These are phyloP conservation scores for Hirsutella minnesotensis DNA, from an alignment of 2,329 filamentous ascomycete species.

Conservation along the genomic window DNA sequence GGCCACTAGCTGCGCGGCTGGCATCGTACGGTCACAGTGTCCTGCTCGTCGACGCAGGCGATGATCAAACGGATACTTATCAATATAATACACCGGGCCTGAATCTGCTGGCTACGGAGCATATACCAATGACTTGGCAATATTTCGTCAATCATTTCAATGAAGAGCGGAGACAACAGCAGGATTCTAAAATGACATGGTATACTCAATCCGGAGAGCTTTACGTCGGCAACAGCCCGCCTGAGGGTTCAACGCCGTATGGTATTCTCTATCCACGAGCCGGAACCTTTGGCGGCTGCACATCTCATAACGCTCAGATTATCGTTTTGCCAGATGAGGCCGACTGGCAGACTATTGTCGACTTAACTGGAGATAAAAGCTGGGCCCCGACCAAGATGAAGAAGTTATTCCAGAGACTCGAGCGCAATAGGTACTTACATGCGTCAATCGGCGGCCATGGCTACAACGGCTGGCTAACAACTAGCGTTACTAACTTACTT, in stretches of 20 bases:
- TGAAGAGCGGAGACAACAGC: background rate
- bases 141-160: background rate
- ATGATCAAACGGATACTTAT: slow-evolving; percentile 33
- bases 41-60: slow-evolving; percentile 49
- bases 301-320: slow-evolving; percentile 42
- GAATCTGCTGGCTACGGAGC: background rate
- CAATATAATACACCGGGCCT: slow-evolving; percentile 30
- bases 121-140: background rate
- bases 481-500: background rate
- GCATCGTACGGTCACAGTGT: slow-evolving; percentile 47
- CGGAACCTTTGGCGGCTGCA: slow-evolving; percentile 44
- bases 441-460: background rate
- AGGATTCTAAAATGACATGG: slow-evolving; percentile 29
- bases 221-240: slow-evolving; percentile 41
- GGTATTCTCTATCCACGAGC: slow-evolving; percentile 48
- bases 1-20: slow-evolving; percentile 44
- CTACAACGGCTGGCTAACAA: background rate
- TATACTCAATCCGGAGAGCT: slow-evolving; percentile 32
- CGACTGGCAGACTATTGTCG: slow-evolving; percentile 25
- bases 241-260: slow-evolving; percentile 34
- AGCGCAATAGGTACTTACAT: background rate
- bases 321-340: slow-evolving; percentile 33
- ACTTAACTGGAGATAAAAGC: slow-evolving; percentile 40
- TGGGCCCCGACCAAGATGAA: slow-evolving; percentile 45
- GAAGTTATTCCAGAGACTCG: background rate